Base-by-base conservation (phyloP, 2,329 filamentous ascomycete genomes). In the Tricladium varicosporioides region DNA sequence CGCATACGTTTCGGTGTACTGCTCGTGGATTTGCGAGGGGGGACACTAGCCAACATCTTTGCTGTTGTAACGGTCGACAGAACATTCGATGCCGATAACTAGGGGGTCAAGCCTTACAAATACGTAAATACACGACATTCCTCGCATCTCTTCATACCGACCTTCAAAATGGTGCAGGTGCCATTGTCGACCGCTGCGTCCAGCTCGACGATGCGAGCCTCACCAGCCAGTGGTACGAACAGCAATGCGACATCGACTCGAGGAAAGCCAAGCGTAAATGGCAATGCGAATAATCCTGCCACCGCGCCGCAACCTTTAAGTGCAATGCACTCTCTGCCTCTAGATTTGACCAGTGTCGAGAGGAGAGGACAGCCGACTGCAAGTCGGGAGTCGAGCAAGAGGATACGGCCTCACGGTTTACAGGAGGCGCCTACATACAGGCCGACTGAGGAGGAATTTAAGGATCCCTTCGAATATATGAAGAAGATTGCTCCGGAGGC, bases 391-490 rank as follows among this genome's bases (percentile, higher is more conserved):
- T 82, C 86, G 5, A 80, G 82, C n/a, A 90, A 91, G 72, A 86
- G 87, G 71, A 85, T 83, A 65, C 84, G 94, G 51, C 89, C 90
- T 40, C 92, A 96, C 74, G 91, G 87, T 45, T 81, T 99, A 44
- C 83, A 89, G 63, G 93, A 97, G 70, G 93, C 94, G 27, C 93
- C 93, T 1, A 94, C 91, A 5, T 99, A 91, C 72, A 82, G 86
- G 62, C 94, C 94, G 32, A 96, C 91, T 0, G 87, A 91, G 65
- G 92, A 97, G 65, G 92, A 99, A 73, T 99, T 94, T 80, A 91
- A 88, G 68, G 92, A 99, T 67, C 94, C 94, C 0, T 86, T 96
- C 70, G 89, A 89, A 66, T 99, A 97, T 70, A 92, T 99, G 67
- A 87, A 87, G 71, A 97, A 93, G 74, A 97, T 99, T 65, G 80